Evolutionary conservation across 805 yeast genomes (phyloP), one percentile per base, ranked within the genome.

Genomic region (baker's yeast (Saccharomyces cerevisiae)): DNA sequence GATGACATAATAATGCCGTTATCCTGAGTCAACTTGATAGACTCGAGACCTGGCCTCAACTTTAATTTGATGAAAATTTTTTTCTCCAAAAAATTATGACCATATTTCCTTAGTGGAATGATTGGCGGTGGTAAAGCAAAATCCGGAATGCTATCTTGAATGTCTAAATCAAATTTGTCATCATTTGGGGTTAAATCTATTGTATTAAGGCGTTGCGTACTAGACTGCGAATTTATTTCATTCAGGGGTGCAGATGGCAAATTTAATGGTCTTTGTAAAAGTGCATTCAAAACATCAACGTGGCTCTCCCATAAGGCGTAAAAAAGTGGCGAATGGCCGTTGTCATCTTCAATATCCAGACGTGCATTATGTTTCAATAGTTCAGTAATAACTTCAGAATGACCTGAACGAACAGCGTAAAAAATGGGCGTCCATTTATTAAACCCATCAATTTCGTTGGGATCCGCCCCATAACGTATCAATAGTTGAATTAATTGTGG

Each of bases 241-340:
- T 29, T 28, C n/a, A 17, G 2, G 5, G 59, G 63, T 14, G 6
- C 14, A 24, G n/a, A 54, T n/a, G 32, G 49, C 52, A 17, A 55
- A 55, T 31, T 30, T 17, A 26, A 36, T 6, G 53, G 47, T 10
- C 10, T 3, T 29, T 75, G 76, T 21, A 84, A 75, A 48, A 92
- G 73, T 24, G 84, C 83, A 67, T 87, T 85, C 60, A 91, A 72
- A 2, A 89, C 92, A n/a, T 76, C 79, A 29, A 89, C 82, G 64
- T 90, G 92, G 26, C 99, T 98, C 68, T 91, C 97, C 82, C 96
- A 88, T 24, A 91, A 87, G 27, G 97, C 92, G 67, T 92, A 88
- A 67, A 87, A 92, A 48, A 91, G 65, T 0, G 96, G 96, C 51
- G 85, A 80, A 61, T 80, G 79, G 3, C 89, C 87, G 56, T 88